These are phyloP conservation scores for Candida golubevii DNA, from an alignment of 805 yeast genomes.

Conservation along the genomic window DNA sequence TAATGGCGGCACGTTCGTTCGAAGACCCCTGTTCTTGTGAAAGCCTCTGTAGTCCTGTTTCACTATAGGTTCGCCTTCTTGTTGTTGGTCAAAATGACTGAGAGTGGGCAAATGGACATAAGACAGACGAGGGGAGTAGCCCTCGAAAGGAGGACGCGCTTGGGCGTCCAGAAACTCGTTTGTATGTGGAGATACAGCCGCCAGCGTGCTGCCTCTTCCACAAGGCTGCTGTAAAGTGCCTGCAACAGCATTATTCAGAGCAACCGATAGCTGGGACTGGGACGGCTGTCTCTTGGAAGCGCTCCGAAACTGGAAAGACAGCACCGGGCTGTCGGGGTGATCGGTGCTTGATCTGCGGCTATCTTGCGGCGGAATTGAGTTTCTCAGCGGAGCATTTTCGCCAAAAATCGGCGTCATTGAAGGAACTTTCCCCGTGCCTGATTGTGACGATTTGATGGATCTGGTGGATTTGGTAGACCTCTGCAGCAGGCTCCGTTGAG, in stretches of 20 bases:
- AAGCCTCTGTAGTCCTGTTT: conserved; percentile 36
- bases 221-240: conserved; percentile 1
- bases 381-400: no score
- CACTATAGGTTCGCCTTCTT: conserved; percentile 1
- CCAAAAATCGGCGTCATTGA: not conserved
- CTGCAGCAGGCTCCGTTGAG: not conserved
- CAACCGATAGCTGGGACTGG: conserved; percentile 5
- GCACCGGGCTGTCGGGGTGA: conserved; percentile 6
- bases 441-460: no score
- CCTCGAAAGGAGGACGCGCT: conserved; percentile 8
- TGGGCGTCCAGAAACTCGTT: conserved; percentile 6
- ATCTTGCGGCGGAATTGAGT: not conserved
- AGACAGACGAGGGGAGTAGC: conserved; percentile 16
- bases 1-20: conserved; percentile 41
- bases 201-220: not conserved
- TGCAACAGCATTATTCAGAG: conserved; percentile 1
- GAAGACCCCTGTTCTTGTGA: conserved; percentile 28
- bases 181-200: conserved; percentile 7
- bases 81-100: not conserved
- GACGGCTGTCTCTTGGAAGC: conserved; percentile 1
- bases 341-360: not conserved
- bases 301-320: conserved; percentile 8
- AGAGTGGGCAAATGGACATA: conserved; percentile 7
- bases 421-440: not conserved
- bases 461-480: not conserved